Percentiles rank a stretch among this genome's conserved stretches.
These are phyloP conservation scores for Fusarium pseudocircinatum DNA, from an alignment of 2,329 filamentous ascomycete genomes.

Conservation along the genomic window DNA sequence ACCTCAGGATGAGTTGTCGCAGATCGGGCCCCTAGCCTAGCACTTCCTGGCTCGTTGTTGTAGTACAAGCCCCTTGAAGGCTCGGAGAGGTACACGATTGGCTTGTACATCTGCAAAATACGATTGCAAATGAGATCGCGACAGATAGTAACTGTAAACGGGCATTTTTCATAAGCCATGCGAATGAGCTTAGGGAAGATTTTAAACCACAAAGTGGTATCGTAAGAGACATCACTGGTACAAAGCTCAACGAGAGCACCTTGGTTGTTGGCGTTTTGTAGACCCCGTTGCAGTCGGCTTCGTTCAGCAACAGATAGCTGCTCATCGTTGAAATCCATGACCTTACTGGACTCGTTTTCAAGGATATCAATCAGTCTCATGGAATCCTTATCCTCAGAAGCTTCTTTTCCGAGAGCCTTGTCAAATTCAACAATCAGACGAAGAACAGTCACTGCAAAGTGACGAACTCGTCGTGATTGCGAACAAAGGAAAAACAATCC, in stretches of 20 bases:
- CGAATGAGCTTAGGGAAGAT: constrained; percentile 95
- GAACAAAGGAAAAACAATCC: constrained; percentile 98
- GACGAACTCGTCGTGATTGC: constrained; percentile 87
- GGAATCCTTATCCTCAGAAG: constrained; percentile 68
- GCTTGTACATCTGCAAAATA: constrained; percentile 90
- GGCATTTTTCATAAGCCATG: constrained; percentile 89
- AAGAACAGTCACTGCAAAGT: constrained; percentile 91
- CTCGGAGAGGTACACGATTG: constrained; percentile 82
- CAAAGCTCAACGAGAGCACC: constrained; percentile 93
- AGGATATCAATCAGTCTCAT: constrained; percentile 87
- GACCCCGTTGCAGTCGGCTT: constrained; percentile 88
- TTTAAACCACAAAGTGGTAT: constrained; percentile 96
- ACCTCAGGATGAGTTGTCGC: constrained; percentile 83
- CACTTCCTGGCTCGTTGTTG: constrained; percentile 67
- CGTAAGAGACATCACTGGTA: constrained; percentile 93
- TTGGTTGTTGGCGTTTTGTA: constrained; percentile 83
- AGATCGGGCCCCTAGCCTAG: constrained; percentile 61
- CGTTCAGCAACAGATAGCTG: constrained; percentile 90
- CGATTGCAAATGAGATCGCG: constrained; percentile 93
- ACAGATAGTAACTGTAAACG: constrained; percentile 88
- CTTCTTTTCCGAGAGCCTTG: constrained; percentile 79
- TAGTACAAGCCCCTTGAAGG: constrained; percentile 72
- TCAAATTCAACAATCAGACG: constrained; percentile 95
- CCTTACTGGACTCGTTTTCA: constrained; percentile 85
- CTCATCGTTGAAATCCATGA: constrained; percentile 93